Base-by-base conservation (phyloP, 331 rosid species). In the Rhamnella rubrinervis region DNA sequence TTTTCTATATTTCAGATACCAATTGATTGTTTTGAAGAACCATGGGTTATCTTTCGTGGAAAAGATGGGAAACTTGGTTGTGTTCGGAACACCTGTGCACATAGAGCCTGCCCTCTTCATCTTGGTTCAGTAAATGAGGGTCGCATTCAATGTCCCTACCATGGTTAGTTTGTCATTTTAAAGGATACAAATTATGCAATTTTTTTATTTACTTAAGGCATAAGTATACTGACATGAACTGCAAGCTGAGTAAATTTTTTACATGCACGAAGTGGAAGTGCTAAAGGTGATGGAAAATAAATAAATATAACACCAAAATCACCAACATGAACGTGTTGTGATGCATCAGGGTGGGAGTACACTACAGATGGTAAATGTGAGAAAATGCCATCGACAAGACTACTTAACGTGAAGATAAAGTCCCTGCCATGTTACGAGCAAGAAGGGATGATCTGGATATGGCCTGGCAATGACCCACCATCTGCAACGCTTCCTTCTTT, bases 381-480 rank as follows among this genome's bases (percentile, higher is more conserved):
- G 83, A 95, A 91, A 83, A 95, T 95, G 99, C 99, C 97, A 20
- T 95, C 99, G 1, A 91, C 99, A 7, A 81, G 76, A 67, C 71
- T 75, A 63, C 78, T 65, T 61, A 75, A 85, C 14, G 93, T 82
- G 77, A 95, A 85, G 80, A 91, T 95, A 62, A 95, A 89, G 65
- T 86, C 99, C 15, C 23, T 95, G 82, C 96, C 93, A 13, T 91
- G 99, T 75, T 95, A 86, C 55, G 99, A 95, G 65, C 78, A 91
- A 59, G 99, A 95, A 59, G 96, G 99, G 65, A 86, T 95, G 97
- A 79, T 95, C 76, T 95, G 99, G 99, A 83, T 91, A 84, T 95
- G 99, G 99, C 99, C 99, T 8, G 99, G 99, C 63, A 80, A 72
- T 80, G 99, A 87, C 38, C 81, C 99, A 50, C 99, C 99, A 15